These are phyloP conservation scores for Xylaria sp. DNA, from an alignment of 2,329 filamentous ascomycete species.

Conservation along the genomic window DNA sequence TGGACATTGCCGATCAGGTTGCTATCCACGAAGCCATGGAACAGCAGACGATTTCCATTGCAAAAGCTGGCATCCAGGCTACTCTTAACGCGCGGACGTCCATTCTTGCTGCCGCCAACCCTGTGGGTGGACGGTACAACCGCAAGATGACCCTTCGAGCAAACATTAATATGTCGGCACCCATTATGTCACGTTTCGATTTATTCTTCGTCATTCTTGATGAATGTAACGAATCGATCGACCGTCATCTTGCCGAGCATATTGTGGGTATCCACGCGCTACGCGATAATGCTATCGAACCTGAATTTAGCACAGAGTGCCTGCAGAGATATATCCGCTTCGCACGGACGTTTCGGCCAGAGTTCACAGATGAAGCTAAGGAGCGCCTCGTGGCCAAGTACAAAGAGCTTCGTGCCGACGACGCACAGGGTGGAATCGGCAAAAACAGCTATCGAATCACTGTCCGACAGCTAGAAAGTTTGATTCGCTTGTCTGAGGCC, in stretches of 20 bases:
- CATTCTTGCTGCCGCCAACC: conserved; percentile 95
- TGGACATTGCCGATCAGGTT: conserved; percentile 97
- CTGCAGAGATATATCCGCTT: conserved; percentile 97
- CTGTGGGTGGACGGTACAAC: conserved; percentile 96
- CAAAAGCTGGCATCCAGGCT: conserved; percentile 97
- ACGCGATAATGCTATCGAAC: conserved; percentile 89
- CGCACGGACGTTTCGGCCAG: conserved; percentile 90
- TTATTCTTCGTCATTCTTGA: conserved; percentile 98
- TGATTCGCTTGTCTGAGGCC: conserved; percentile 96
- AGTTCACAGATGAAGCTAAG: conserved; percentile 90
- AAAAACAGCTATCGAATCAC: conserved; percentile 98
- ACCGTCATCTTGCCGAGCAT: conserved; percentile 91
- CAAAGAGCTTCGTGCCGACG: conserved; percentile 92
- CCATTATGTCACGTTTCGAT: conserved; percentile 99
- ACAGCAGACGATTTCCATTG: conserved; percentile 99
- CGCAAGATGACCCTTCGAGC: conserved; percentile 91
- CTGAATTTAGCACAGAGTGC: conserved; percentile 96
- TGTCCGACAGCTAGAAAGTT: conserved; percentile 91
- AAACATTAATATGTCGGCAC: conserved; percentile 98
- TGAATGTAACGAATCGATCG: conserved; percentile 92
- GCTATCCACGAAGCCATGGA: conserved; percentile 99
- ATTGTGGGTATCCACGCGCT: conserved; percentile 95
- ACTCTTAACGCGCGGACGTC: conserved; percentile 95
- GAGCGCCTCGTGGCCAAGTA: conserved; percentile 88
- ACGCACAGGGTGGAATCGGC: conserved; percentile 92